Percentiles rank a stretch among this genome's conserved stretches.
Evolutionary conservation across 805 yeast genomes (phyloP).

Genomic region (Wickerhamomyces ciferrii): DNA sequence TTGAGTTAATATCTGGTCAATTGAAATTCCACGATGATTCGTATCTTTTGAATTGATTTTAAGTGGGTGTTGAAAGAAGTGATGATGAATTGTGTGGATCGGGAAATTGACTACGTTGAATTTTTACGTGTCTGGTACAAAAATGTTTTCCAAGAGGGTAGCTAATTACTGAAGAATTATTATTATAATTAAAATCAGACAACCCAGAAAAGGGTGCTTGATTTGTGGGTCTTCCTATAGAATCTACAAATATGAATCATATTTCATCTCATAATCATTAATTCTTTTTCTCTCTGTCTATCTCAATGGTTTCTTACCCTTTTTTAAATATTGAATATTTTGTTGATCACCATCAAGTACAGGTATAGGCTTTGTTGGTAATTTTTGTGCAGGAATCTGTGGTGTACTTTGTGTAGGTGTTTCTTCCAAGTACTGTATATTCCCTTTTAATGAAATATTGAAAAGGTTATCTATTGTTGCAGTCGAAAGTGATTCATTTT

Average conservation of each 20-base stretch:
- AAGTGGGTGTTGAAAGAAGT: no score
- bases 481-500: constrained; percentile 7
- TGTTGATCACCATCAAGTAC: constrained; percentile 8
- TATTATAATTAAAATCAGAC: no score
- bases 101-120: background rate
- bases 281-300: background rate
- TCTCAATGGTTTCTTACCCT: constrained; percentile 6
- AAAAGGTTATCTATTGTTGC: constrained; percentile 21
- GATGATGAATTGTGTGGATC: background rate
- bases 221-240: no score
- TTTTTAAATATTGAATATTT: constrained; percentile 10
- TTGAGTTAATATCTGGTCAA: no score
- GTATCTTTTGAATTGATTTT: no score
- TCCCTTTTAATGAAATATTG: constrained; percentile 17
- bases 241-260: background rate
- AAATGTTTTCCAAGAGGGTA: background rate
- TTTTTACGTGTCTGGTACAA: background rate
- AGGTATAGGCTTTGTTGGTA: constrained; percentile 5
- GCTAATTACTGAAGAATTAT: no score
- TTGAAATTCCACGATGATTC: no score
- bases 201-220: no score
- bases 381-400: background rate
- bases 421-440: constrained; percentile 15
- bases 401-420: background rate
- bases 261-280: background rate